Conservation (phyloP, 148 eudicot genomes). For the Rhododendron henanense region DNA sequence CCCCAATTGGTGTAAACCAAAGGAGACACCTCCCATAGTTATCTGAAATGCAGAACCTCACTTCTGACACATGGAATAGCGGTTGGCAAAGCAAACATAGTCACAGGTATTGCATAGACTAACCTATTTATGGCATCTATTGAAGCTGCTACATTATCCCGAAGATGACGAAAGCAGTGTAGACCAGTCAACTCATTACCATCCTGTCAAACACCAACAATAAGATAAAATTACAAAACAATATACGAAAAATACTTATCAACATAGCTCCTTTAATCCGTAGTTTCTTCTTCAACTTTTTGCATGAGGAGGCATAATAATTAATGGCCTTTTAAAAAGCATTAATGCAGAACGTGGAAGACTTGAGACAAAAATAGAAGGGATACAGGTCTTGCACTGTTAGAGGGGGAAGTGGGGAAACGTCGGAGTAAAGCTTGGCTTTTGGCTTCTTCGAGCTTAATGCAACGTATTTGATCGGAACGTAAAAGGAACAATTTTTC, state of each 20-base stretch:
- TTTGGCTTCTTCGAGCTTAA: background rate
- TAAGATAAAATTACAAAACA: background rate
- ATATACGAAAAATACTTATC: background rate
- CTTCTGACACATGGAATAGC: background rate
- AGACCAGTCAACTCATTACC: conserved; percentile 91
- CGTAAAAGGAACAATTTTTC: background rate
- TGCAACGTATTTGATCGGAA: background rate
- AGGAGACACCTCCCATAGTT: background rate
- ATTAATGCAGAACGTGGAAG: background rate
- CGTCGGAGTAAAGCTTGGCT: background rate
- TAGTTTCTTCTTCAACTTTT: background rate
- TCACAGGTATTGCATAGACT: conserved; percentile 23
- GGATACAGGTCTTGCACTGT: background rate
- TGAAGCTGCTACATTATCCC: conserved; percentile 74
- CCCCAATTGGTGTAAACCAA: background rate
- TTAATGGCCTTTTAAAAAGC: background rate
- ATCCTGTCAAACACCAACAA: conserved; percentile 39
- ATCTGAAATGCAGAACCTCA: conserved; percentile 1
- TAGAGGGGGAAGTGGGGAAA: background rate
- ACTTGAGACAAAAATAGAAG: background rate
- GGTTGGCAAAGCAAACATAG: background rate
- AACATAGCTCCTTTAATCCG: background rate
- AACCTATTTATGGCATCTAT: conserved; percentile 88
- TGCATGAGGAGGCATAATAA: background rate
- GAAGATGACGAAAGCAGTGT: conserved; percentile 96